These are phyloP conservation scores for Calonectria crousiana DNA, from an alignment of 2,329 filamentous ascomycete genomes.

Conservation along the genomic window DNA sequence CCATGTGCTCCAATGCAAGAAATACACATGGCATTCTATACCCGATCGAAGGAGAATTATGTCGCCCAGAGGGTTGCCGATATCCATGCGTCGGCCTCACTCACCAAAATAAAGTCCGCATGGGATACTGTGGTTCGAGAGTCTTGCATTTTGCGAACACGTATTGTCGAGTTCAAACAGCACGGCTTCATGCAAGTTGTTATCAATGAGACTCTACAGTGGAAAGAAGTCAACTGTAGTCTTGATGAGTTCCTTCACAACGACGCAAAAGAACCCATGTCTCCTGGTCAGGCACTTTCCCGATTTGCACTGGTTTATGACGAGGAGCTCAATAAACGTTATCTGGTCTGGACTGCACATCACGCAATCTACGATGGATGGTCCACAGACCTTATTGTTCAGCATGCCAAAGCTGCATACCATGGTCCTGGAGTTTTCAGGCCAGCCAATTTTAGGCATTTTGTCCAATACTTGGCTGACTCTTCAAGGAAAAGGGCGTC, in stretches of 20 bases:
- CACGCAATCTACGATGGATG: constrained; percentile 46
- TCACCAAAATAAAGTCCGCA: constrained; percentile 20
- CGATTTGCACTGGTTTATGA: constrained; percentile 54
- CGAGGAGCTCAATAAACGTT: constrained; percentile 15
- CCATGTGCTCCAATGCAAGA: constrained; percentile 53
- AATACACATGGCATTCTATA: constrained; percentile 46
- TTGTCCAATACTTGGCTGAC: background rate
- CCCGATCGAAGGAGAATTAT: constrained; percentile 41
- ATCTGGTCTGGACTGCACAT: constrained; percentile 41
- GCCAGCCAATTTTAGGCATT: background rate
- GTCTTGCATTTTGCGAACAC: constrained; percentile 55
- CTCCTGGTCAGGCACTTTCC: constrained; percentile 55
- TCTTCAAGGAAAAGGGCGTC: background rate
- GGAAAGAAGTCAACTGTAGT: constrained; percentile 30
- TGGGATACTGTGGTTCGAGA: constrained; percentile 11
- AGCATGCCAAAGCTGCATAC: constrained; percentile 14
- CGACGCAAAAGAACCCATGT: constrained; percentile 52
- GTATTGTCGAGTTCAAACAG: constrained; percentile 57
- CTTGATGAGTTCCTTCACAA: constrained; percentile 51
- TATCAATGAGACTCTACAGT: constrained; percentile 51
- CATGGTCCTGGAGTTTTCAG: background rate
- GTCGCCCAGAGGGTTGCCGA: constrained; percentile 29
- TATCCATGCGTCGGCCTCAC: background rate
- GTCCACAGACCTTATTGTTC: constrained; percentile 27
- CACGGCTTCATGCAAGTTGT: constrained; percentile 59